Base-by-base conservation (phyloP, 495 filamentous ascomycete species). In the Jackrogersella multiformis region DNA sequence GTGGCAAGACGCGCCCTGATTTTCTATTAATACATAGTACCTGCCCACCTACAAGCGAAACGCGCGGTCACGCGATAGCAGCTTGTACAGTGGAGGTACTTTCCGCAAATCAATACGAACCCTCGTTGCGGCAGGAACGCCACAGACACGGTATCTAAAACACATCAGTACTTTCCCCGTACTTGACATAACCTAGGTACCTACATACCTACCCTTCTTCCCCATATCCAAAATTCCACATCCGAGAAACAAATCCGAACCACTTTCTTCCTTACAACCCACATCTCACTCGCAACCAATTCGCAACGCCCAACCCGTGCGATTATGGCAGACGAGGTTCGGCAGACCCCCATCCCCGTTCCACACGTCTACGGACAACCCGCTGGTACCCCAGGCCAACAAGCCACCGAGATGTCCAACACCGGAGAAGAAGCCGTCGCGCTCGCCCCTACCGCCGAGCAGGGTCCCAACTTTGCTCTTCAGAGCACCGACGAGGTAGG, bases 1-100 rank as follows among this genome's bases (percentile, higher is more conserved):
- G 64, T 55, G 39, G 54, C 39, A 34, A 49, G 54, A 71, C 72
- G 70, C 69, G 72, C 44, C 39, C 9, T 42, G 9, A 42, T 20
- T 7, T 56, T 52, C 8, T 24, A 12, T 15, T 18, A 9, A 13
- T 20, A 52, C n/a, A n/a, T n/a, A n/a, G n/a, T n/a, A n/a, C n/a
- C n/a, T n/a, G n/a, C n/a, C n/a, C n/a, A n/a, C n/a, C n/a, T n/a
- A n/a, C n/a, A 36, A 28, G 34, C 46, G 46, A 12, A 64, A 66
- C 73, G 73, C 73, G 73, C 3, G 13, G 56, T 74, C 73, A 73
- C 70, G 72, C 41, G 72, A 61, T 8, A n/a, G 13, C 38, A 20
- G n/a, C 0, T 0, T 10, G 28, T 52, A 36, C 1, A 36, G 2
- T 16, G 1, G 4, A 41, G 16, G 57, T 68, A 57, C 36, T 12